A percentile compares a stretch with the other conserved stretches of the same genome.
Conservation (phyloP, 169 alveolate genomes). For the Eimeria zaria region DNA sequence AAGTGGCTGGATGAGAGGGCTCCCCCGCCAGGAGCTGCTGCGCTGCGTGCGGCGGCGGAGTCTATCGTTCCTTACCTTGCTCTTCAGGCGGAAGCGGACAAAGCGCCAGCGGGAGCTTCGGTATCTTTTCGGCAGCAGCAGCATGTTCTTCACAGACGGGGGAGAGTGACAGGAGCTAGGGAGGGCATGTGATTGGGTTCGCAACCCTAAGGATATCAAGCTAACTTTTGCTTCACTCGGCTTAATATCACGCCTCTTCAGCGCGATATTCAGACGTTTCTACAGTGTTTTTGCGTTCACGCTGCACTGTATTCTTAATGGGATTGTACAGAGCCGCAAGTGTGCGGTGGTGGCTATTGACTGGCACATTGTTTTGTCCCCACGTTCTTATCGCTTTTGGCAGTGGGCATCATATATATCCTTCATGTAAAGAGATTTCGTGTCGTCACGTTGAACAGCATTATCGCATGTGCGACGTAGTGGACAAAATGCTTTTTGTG, state of each 20-base stretch:
- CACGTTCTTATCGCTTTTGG: slow-evolving; percentile 40
- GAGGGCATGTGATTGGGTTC: slow-evolving; percentile 46
- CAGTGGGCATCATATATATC: slow-evolving; percentile 19
- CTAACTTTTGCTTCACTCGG: background rate
- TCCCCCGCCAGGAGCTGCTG: slow-evolving; percentile 67
- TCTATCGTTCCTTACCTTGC: slow-evolving; percentile 63
- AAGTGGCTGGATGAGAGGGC: slow-evolving; percentile 73
- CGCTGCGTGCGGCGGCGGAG: slow-evolving; percentile 68
- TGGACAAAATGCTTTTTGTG: slow-evolving; percentile 11
- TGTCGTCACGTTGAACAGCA: background rate
- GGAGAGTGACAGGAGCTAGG: slow-evolving; percentile 62
- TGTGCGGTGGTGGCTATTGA: slow-evolving; percentile 53
- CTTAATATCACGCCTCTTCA: background rate
- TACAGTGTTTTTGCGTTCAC: background rate
- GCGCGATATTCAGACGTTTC: background rate
- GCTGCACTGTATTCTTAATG: background rate
- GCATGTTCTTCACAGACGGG: slow-evolving; percentile 27
- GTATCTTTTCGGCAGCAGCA: background rate
- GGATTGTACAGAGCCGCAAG: slow-evolving; percentile 63
- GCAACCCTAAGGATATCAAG: background rate
- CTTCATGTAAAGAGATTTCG: background rate
- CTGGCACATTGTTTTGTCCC: slow-evolving; percentile 31
- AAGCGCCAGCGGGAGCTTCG: background rate
- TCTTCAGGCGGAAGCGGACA: slow-evolving; percentile 35
- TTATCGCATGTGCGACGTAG: slow-evolving; percentile 45